Evolutionary conservation across 2,329 filamentous ascomycete genomes (phyloP).

Genomic region (Hymenoscyphus repandus): DNA sequence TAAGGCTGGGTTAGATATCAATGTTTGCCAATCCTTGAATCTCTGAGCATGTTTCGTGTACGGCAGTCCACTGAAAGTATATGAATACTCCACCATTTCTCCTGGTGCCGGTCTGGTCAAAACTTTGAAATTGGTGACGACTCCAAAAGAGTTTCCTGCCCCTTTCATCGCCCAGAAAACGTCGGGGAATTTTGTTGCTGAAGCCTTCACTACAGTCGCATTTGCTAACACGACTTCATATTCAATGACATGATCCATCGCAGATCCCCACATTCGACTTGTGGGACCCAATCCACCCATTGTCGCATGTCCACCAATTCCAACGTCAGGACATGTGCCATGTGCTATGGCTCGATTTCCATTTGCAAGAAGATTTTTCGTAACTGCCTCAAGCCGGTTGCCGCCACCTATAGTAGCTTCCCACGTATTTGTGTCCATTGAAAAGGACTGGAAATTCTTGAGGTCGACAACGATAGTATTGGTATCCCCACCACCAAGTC

Average conservation of each 20-base stretch:
- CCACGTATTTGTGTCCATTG: constrained; percentile 48
- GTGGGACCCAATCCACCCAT: constrained; percentile 40
- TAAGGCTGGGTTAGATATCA: constrained; percentile 48
- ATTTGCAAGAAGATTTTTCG: constrained; percentile 43
- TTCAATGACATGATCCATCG: constrained; percentile 44
- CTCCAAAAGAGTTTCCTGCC: constrained; percentile 33
- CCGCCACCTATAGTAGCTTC: constrained; percentile 51
- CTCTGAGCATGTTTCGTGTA: constrained; percentile 42
- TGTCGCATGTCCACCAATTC: constrained; percentile 53
- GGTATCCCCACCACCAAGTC: constrained; percentile 42
- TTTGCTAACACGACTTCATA: constrained; percentile 41
- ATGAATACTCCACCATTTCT: constrained; percentile 54
- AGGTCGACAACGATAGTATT: constrained; percentile 51
- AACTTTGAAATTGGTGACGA: constrained; percentile 31
- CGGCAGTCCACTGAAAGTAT: constrained; percentile 45
- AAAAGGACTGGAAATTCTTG: constrained; percentile 46
- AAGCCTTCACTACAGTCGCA: constrained; percentile 25
- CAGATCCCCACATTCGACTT: constrained; percentile 44
- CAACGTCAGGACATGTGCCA: constrained; percentile 54
- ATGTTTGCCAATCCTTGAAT: constrained; percentile 53
- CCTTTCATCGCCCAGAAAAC: constrained; percentile 33
- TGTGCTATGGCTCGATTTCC: constrained; percentile 54
- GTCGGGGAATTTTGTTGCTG: constrained; percentile 25
- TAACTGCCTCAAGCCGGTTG: constrained; percentile 46
- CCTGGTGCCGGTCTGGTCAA: constrained; percentile 50